These are phyloP conservation scores for Aspergillus sp. DNA, from an alignment of 2,329 filamentous ascomycete species.

Conservation along the genomic window DNA sequence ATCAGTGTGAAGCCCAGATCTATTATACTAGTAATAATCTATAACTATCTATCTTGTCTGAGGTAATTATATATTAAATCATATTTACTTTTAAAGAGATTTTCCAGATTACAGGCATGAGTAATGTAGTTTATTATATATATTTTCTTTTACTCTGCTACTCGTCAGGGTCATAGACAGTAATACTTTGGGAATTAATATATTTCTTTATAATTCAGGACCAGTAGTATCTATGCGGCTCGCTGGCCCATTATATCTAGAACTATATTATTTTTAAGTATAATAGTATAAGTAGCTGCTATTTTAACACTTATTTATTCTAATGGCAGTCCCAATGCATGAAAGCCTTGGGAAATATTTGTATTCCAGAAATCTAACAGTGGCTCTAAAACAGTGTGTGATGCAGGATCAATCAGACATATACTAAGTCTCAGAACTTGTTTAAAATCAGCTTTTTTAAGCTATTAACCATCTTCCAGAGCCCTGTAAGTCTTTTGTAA, in stretches of 20 bases:
- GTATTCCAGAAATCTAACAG: not conserved
- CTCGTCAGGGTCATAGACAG: not conserved
- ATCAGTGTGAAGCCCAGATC: not conserved
- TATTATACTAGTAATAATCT: not conserved
- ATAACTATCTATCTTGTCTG: not conserved
- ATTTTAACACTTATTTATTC: not conserved
- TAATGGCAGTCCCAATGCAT: not conserved
- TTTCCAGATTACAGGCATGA: not conserved
- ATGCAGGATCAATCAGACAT: not conserved
- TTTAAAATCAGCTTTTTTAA: too few species aligned
- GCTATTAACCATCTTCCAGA: too few species aligned
- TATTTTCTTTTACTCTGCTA: not conserved
- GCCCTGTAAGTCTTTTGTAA: too few species aligned
- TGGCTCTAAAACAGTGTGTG: not conserved
- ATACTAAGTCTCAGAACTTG: not conserved
- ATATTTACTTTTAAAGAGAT: not conserved
- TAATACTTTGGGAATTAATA: not conserved
- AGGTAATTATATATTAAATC: not conserved
- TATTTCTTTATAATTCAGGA: not conserved
- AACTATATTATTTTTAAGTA: not conserved
- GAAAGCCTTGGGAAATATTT: not conserved
- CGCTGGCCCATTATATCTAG: not conserved
- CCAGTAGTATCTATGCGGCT: not conserved
- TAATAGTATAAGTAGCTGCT: not conserved
- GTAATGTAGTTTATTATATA: not conserved